A percentile compares a stretch with the other conserved stretches of the same genome.
These are phyloP conservation scores for Trichocladium uniseriatum DNA, from an alignment of 495 filamentous ascomycete genomes.

Conservation along the genomic window DNA sequence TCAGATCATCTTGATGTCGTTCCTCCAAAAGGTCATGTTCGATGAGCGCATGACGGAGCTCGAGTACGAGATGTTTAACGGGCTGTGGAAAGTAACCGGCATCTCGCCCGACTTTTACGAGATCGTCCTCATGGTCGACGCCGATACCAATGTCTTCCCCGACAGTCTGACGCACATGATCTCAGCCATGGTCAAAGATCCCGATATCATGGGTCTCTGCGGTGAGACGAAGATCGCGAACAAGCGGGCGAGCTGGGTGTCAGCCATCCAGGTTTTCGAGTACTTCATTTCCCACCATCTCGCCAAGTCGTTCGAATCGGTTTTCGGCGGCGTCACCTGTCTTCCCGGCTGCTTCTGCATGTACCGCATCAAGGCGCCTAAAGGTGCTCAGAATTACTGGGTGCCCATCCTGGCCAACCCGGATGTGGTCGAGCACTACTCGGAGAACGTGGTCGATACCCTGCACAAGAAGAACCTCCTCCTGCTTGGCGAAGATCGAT, in stretches of 20 bases:
- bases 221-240: constrained; percentile 99
- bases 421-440: constrained; percentile 98
- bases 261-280: constrained; percentile 99
- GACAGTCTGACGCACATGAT: constrained; percentile 98
- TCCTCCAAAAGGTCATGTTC: constrained; percentile 99
- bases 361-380: constrained; percentile 99
- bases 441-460: constrained; percentile 98
- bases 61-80: constrained; percentile 99
- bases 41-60: constrained; percentile 99
- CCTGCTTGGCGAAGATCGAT: constrained; percentile 93
- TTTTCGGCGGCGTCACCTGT: constrained; percentile 99
- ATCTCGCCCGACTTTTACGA: constrained; percentile 98
- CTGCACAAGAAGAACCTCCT: constrained; percentile 97
- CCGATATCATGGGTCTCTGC: constrained; percentile 97
- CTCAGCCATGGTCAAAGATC: constrained; percentile 97
- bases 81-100: constrained; percentile 94
- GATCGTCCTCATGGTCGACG: constrained; percentile 95
- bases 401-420: constrained; percentile 98
- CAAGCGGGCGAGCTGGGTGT: constrained; percentile 88
- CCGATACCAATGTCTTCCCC: constrained; percentile 97
- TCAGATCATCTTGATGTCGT: constrained; percentile 98
- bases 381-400: constrained; percentile 98
- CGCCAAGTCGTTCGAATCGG: constrained; percentile 93
- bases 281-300: constrained; percentile 99
- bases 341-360: constrained; percentile 99